Evolutionary conservation across 2,329 filamentous ascomycete species (phyloP).

Genomic region (Aspergillus sp.): DNA sequence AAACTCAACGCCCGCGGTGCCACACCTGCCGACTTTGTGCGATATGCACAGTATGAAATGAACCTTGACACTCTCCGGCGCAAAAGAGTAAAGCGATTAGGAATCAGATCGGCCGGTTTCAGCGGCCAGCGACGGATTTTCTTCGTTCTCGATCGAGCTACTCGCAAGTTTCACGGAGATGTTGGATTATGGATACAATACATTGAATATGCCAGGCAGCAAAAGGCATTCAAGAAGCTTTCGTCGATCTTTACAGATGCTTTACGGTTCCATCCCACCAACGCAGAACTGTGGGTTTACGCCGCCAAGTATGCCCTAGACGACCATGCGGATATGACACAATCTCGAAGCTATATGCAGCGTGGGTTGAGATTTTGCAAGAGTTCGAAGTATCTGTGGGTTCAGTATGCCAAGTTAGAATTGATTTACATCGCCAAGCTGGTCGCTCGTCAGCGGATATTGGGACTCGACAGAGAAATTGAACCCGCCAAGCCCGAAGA

Average conservation of each 20-base stretch:
- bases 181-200: constrained; percentile 84
- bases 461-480: constrained; percentile 53
- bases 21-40: constrained; percentile 71
- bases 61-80: constrained; percentile 67
- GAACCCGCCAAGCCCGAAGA: constrained; percentile 35
- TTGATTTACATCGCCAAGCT: constrained; percentile 88
- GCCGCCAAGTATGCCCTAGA: constrained; percentile 76
- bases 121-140: constrained; percentile 79
- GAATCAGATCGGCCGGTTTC: constrained; percentile 66
- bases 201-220: constrained; percentile 70
- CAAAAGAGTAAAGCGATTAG: constrained; percentile 77
- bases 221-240: constrained; percentile 59
- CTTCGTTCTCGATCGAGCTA: constrained; percentile 81
- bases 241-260: constrained; percentile 60
- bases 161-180: constrained; percentile 77
- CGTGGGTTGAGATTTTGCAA: constrained; percentile 87
- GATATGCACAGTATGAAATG: constrained; percentile 72
- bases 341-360: constrained; percentile 80
- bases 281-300: constrained; percentile 77
- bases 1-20: constrained; percentile 78
- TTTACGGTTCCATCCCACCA: constrained; percentile 78
- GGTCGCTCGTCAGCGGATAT: constrained; percentile 64
- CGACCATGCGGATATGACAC: constrained; percentile 77
- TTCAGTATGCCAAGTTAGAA: constrained; percentile 86
- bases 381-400: constrained; percentile 67